Conservation (phyloP, 805 yeast species). For the Teunomyces cretensis region DNA sequence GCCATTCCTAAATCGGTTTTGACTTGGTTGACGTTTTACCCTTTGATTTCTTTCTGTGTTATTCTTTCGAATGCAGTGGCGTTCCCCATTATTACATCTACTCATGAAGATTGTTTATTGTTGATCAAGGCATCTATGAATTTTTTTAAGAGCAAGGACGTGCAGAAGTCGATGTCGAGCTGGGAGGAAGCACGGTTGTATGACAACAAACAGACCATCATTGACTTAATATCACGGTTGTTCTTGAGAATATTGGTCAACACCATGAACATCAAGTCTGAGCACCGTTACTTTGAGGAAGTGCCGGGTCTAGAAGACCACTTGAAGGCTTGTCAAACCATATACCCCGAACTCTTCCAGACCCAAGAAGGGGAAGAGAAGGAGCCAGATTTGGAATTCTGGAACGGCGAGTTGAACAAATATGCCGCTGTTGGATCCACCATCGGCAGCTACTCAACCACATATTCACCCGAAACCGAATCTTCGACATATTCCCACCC, state of each 20-base stretch:
- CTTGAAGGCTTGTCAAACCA: slow-evolving; percentile 14
- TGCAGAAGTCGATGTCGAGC: not conserved
- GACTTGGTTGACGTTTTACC: slow-evolving; percentile 20
- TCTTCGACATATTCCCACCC: not conserved
- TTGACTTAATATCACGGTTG: slow-evolving; percentile 21
- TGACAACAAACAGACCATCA: slow-evolving; percentile 9
- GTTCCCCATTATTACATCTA: slow-evolving; percentile 14
- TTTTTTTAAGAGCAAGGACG: slow-evolving; percentile 8
- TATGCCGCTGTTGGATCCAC: not conserved
- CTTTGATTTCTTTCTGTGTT: slow-evolving; percentile 23
- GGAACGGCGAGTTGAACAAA: not conserved
- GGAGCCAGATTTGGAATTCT: not conserved
- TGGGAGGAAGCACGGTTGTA: slow-evolving; percentile 5
- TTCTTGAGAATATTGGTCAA: slow-evolving; percentile 22
- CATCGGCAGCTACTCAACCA: not conserved
- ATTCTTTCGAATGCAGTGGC: slow-evolving; percentile 23
- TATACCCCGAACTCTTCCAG: slow-evolving; percentile 16
- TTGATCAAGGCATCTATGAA: slow-evolving; percentile 18
- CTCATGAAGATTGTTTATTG: slow-evolving; percentile 20
- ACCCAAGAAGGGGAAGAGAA: not conserved
- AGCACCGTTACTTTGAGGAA: slow-evolving; percentile 12
- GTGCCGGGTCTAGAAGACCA: slow-evolving; percentile 19
- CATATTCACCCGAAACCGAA: not conserved
- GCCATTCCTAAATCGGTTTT: slow-evolving; percentile 15
- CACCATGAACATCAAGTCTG: slow-evolving; percentile 13